phyloP scores from a whole-genome alignment of 805 yeast genomes.

The Candida nonsorbophila region DNA sequence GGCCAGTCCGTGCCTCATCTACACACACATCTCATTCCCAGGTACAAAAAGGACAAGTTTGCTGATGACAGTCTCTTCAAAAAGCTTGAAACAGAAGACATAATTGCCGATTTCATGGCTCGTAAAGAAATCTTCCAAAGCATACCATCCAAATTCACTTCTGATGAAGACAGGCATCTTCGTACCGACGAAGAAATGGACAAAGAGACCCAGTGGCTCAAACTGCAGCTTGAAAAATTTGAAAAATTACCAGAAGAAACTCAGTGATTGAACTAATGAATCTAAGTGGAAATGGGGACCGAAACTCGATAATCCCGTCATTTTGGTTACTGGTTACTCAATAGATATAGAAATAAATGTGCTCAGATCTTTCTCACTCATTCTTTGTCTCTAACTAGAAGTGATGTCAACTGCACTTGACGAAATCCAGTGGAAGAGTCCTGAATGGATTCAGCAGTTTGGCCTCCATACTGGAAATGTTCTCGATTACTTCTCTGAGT shows the following conservation, averaged over 20 bases:
- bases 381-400: too few relatives aligned
- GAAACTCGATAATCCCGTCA: too few relatives aligned
- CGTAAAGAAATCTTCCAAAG: slow-evolving; percentile 19
- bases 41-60: slow-evolving; percentile 51
- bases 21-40: slow-evolving; percentile 90
- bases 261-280: too few relatives aligned
- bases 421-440: slow-evolving; percentile 94
- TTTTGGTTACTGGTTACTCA: too few relatives aligned
- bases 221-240: slow-evolving; percentile 32
- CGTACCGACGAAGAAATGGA: slow-evolving; percentile 65
- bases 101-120: slow-evolving; percentile 24
- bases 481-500: slow-evolving; percentile 85
- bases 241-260: slow-evolving; percentile 1
- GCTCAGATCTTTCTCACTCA: too few relatives aligned
- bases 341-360: too few relatives aligned
- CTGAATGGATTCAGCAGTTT: slow-evolving; percentile 91
- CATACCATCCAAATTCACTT: slow-evolving; percentile 26
- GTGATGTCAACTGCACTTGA: too few relatives aligned
- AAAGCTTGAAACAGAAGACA: slow-evolving; percentile 53
- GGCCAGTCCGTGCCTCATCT: slow-evolving; percentile 96
- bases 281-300: too few relatives aligned
- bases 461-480: slow-evolving; percentile 88
- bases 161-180: slow-evolving; percentile 50
- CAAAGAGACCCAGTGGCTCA: slow-evolving; percentile 58
- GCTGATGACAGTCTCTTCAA: slow-evolving; percentile 68